Evolutionary conservation across 331 rosid species (phyloP).

Genomic region (Arachis monticola): DNA sequence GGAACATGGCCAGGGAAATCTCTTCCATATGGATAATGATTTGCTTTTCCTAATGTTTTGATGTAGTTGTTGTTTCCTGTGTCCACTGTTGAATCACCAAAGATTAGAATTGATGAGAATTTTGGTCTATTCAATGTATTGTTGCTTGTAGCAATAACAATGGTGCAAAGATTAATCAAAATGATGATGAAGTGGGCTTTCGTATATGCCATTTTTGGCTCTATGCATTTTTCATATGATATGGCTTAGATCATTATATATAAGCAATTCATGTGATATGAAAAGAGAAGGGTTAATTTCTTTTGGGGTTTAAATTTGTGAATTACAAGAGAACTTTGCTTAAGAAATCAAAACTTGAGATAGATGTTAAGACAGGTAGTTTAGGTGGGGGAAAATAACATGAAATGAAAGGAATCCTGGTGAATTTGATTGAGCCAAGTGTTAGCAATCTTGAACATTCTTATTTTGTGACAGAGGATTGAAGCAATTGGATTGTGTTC

Average conservation of each 20-base stretch:
- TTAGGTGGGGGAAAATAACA: conserved; percentile 47
- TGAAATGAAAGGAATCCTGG: background rate
- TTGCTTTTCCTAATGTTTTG: conserved; percentile 41
- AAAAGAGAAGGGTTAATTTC: conserved; percentile 3
- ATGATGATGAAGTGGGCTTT: conserved; percentile 14
- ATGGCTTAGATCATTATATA: conserved; percentile 1
- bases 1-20: conserved; percentile 58
- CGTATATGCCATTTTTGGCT: conserved; percentile 46
- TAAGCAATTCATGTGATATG: conserved; percentile 11
- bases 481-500: background rate
- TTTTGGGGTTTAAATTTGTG: conserved; percentile 13
- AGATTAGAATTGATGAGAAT: conserved; percentile 54
- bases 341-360: conserved; percentile 44
- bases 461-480: background rate
- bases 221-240: background rate
- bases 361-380: conserved; percentile 37
- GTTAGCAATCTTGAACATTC: background rate
- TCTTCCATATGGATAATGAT: conserved; percentile 59
- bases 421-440: background rate
- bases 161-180: conserved; percentile 35
- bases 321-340: conserved; percentile 35
- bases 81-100: conserved; percentile 68
- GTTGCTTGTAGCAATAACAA: conserved; percentile 39
- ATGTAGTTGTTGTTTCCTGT: conserved; percentile 64
- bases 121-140: conserved; percentile 31